Evolutionary conservation across 2,329 filamentous ascomycete genomes (phyloP), one percentile per base, ranked within the genome.

Genomic region (Pleurostoma richardsiae): DNA sequence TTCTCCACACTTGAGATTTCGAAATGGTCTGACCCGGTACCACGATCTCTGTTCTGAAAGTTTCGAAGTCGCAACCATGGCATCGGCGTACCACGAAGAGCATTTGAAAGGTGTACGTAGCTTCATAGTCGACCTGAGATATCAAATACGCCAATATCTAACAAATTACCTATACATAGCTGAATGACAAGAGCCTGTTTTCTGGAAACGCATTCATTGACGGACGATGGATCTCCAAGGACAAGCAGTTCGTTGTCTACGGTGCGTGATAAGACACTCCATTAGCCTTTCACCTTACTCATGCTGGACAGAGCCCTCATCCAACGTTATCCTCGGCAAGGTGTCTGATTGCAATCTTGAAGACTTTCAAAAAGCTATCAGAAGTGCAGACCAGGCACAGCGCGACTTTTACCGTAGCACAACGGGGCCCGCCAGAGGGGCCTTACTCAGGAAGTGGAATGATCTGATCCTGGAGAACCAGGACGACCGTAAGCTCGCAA

Each of bases 361-460:
- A 49, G 74, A 78, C 53, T 69, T 67, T 39, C 66, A 75, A 55
- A 57, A 61, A 27, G 74, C 74, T 51, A 77, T 78, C 50, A 60
- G 66, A 40, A 73, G 73, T 8, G 74, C 74, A 19, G 65, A 67
- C 4, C 67, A 63, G 8, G 74, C 74, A 1, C 46, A 51, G 28
- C n/a, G 30, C 30, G 39, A 46, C 6, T 85, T 83, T 67, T 75
- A 77, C 54, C 78, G 76, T 10, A 53, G 43, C 62, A 79, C 75
- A 8, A 79, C 82, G 3, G 76, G 42, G 10, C 19, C 41, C 27
- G 27, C 29, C 4, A 29, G 48, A 10, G 50, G 45, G 3, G 40
- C 38, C 38, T 74, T 85, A 69, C 69, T 87, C 46, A 72, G 80
- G 48, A 82, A 82, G 63, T 87, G 83, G 83, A 83, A 83, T 62